These are phyloP conservation scores for Ilex asprella DNA, from an alignment of 257 asterid species.

Conservation along the genomic window DNA sequence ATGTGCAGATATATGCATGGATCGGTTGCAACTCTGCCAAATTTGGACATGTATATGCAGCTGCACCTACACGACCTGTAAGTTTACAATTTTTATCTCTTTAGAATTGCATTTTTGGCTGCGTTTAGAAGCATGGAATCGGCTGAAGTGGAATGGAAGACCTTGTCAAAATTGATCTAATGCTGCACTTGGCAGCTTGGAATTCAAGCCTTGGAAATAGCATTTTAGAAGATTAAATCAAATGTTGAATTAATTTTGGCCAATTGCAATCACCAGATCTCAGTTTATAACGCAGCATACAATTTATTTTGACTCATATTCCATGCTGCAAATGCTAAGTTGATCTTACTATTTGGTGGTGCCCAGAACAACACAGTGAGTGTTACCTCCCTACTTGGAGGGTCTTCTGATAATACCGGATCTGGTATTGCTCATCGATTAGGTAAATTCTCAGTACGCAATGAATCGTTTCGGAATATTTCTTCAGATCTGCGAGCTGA, in stretches of 20 bases:
- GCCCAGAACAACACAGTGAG: conserved; percentile 23
- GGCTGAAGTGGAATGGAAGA: no score
- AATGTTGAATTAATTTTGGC: no score
- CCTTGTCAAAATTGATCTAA: no score
- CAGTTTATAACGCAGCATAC: no score
- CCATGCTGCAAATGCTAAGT: no score
- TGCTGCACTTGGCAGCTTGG: no score
- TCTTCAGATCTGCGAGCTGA: conserved; percentile 6
- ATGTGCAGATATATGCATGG: conserved; percentile 77
- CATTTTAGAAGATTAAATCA: no score
- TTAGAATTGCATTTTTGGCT: not conserved
- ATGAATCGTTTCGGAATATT: not conserved
- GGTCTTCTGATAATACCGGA: conserved; percentile 80
- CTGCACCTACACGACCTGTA: conserved; percentile 77
- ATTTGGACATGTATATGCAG: conserved; percentile 86
- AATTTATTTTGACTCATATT: no score
- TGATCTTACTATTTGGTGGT: no score
- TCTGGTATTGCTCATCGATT: conserved; percentile 79
- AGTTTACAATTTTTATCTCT: conserved; percentile 23
- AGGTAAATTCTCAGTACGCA: conserved; percentile 37
- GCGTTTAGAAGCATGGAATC: not conserved
- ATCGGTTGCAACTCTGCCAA: conserved; percentile 81
- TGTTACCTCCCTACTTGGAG: conserved; percentile 68
- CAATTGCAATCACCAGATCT: no score
- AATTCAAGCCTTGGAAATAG: no score